Base-by-base conservation (phyloP, 1,284 basidiomycete species). In the Ceratobasidium sp. region DNA sequence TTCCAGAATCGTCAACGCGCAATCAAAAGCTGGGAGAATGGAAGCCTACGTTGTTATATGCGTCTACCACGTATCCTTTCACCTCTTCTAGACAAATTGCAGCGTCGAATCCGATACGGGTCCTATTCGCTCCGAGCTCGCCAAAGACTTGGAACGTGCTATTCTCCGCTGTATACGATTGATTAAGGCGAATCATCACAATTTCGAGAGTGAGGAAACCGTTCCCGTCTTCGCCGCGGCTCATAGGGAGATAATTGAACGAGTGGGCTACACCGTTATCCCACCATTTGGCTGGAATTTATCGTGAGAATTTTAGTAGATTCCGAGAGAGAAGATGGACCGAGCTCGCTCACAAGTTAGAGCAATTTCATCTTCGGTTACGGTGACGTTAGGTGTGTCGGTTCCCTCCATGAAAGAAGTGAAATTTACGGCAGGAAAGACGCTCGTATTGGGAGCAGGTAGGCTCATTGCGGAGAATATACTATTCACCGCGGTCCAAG, bases 91-190 rank as follows among this genome's bases (percentile, higher is more conserved):
- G 15, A 36, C 72, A 74, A 22, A 74, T 59, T 50, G 72, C 72
- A n/a, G 72, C 72, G 62, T 74, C 72, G 41, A 64, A 74, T 44
- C 72, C 72, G 41, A 74, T 74, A 4, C 62, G 62, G 19, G 72
- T 74, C 54, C 62, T 57, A n/a, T 27, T 47, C 41, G 50, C 36
- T 22, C 62, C 66, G 15, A 74, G 63, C 22, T 64, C 72, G 33
- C 72, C 72, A 29, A 45, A 72, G 1, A 72, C 69, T 57, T 72
- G 72, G 29, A 74, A 66, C 17, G 29, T 66, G 31, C 72, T 64
- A 29, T 72, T 62, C 19, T 50, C 41, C 33, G 69, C 57, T n/a
- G 69, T 72, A 22, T 72, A 74, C 15, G 72, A 74, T 15, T 64
- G 36, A 48, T 74, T 74, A 19, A 74, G 62, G 9, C 72, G 72